Evolutionary conservation across 495 filamentous ascomycete genomes (phyloP), one percentile per base, ranked within the genome.

Genomic region (Cercophora scortea): DNA sequence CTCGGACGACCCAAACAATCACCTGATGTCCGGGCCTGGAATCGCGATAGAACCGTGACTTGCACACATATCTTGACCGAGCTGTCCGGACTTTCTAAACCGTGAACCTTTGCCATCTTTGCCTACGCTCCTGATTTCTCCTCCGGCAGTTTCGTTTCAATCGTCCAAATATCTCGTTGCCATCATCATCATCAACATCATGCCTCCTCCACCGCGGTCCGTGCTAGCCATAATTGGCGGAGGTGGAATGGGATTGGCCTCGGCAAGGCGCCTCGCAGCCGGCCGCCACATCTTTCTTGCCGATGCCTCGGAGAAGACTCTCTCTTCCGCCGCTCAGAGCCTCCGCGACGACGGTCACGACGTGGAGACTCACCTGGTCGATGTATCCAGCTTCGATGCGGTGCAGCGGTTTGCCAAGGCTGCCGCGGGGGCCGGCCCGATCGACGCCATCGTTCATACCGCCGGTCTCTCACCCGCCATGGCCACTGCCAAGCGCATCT

Each of bases 361-460:
- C 0, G 55, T 60, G 1, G 41, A 58, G 32, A 55, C 54, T 0
- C 57, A 53, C 33, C 12, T 57, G 16, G 42, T 63, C 39, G 60
- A 63, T 52, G 57, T 63, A 8, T 11, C 57, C 33, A 32, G 45
- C 38, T 60, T 52, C 18, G 49, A 51, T 3, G 52, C 55, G 0
- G 59, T 61, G 45, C 42, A 36, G 15, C 42, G 38, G 3, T 56
- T 61, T 25, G 55, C 56, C 46, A 73, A 75, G 8, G 79, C 88
- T 8, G 69, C 89, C 3, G 61, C 67, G 0, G 84, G 89, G 62
- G 72, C 93, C 25, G 73, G 83, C 49, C 76, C 73, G 47, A 71
- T 95, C 4, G 90, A 91, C 8, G 88, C 90, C 0, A 73, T 96
- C 52, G 89, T 95, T 11, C 91, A 91, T 8, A 56, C 59, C 4